phyloP scores from a whole-genome alignment of 331 rosid species.

The Rosa hybrid region DNA sequence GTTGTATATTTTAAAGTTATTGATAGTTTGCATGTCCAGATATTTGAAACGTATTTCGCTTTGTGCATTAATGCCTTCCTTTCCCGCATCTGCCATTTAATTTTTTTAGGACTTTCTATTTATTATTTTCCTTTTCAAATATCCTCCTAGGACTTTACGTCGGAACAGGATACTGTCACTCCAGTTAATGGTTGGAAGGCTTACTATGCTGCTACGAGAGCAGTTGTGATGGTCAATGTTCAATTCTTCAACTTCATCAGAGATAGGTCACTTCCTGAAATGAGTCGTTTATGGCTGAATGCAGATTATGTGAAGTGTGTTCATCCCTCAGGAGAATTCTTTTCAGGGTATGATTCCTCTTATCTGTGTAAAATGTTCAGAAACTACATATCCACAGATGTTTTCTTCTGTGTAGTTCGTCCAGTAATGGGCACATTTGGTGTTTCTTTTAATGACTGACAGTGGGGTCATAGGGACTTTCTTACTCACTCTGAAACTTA shows the following conservation, averaged over 20 bases:
- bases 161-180: slow-evolving; percentile 78
- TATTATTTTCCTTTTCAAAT: slow-evolving; percentile 24
- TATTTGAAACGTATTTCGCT: not conserved
- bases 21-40: not conserved
- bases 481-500: not conserved
- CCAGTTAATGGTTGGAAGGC: slow-evolving; percentile 98
- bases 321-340: slow-evolving; percentile 89
- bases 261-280: slow-evolving; percentile 69
- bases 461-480: not conserved
- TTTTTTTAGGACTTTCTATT: not conserved
- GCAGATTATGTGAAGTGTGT: slow-evolving; percentile 96
- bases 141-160: slow-evolving; percentile 77
- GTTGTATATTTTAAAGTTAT: not conserved
- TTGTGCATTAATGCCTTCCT: not conserved
- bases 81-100: not conserved
- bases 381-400: not conserved
- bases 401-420: slow-evolving; percentile 1
- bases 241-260: slow-evolving; percentile 87
- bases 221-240: slow-evolving; percentile 76
- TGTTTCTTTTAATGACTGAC: not conserved
- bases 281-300: slow-evolving; percentile 92
- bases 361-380: not conserved
- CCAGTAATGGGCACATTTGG: not conserved
- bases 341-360: slow-evolving; percentile 71
- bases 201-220: slow-evolving; percentile 97